These are phyloP conservation scores for Penicillium robsamsonii DNA, from an alignment of 495 filamentous ascomycete species.

Conservation along the genomic window DNA sequence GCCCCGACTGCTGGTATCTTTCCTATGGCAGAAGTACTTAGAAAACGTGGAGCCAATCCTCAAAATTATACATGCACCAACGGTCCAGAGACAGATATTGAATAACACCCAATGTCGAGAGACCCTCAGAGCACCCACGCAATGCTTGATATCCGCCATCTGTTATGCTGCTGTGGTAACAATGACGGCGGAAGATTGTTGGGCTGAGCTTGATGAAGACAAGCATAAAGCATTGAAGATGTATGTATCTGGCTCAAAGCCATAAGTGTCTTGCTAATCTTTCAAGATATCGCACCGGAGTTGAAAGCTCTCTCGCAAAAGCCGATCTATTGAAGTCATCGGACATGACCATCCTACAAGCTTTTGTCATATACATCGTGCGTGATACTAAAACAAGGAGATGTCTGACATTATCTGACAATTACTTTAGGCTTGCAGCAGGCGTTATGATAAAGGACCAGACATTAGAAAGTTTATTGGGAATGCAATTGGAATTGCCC, in stretches of 20 bases:
- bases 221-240: conserved; percentile 44
- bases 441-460: conserved; percentile 51
- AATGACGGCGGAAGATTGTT: conserved; percentile 42
- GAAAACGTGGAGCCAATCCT: conserved; percentile 29
- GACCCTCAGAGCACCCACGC: conserved; percentile 30
- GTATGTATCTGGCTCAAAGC: conserved; percentile 3
- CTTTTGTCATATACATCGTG: conserved; percentile 65
- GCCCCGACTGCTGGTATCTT: conserved; percentile 5
- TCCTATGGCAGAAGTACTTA: conserved; percentile 28
- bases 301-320: conserved; percentile 61
- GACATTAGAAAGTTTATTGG: conserved; percentile 56
- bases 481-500: conserved; percentile 65
- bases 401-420: not conserved
- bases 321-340: conserved; percentile 57
- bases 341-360: conserved; percentile 66
- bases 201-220: conserved; percentile 15
- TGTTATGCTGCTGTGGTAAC: conserved; percentile 68
- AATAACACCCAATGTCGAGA: conserved; percentile 6
- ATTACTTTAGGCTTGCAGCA: conserved; percentile 39
- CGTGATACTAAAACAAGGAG: not conserved
- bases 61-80: conserved; percentile 28
- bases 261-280: conserved; percentile 1
- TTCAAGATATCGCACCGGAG: conserved; percentile 47
- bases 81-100: conserved; percentile 17
- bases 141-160: conserved; percentile 68